Percentiles rank a stretch among this genome's conserved stretches.
phyloP scores from a whole-genome alignment of 2,329 filamentous ascomycete genomes.

The Ambrosiella cleistominuta region DNA sequence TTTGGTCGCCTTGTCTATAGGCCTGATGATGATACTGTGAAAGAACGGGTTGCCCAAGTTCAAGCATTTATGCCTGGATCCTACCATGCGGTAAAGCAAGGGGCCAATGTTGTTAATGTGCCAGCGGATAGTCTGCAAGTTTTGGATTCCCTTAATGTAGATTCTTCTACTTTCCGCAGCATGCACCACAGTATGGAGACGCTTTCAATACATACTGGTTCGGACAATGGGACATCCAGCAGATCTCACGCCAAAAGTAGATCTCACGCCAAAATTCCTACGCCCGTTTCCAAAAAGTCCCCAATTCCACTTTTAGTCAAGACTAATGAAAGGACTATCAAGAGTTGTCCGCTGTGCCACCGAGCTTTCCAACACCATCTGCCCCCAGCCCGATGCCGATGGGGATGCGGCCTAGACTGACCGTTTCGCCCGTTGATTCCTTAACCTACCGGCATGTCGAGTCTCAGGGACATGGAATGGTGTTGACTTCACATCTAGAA shows the following conservation, averaged over 20 bases:
- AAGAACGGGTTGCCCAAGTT: background rate
- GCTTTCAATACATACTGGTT: background rate
- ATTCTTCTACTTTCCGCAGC: background rate
- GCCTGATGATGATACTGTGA: constrained; percentile 9
- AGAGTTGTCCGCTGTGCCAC: background rate
- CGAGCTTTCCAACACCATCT: constrained; percentile 6
- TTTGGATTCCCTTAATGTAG: background rate
- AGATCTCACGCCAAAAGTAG: background rate
- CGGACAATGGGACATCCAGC: background rate
- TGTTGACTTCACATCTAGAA: background rate
- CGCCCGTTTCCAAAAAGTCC: background rate
- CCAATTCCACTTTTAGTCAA: background rate
- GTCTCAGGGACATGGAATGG: background rate
- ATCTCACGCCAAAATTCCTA: background rate
- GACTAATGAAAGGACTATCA: background rate
- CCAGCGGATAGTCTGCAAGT: too few species aligned
- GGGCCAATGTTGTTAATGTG: background rate
- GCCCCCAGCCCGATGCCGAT: constrained; percentile 11
- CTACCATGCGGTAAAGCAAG: background rate
- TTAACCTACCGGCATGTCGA: constrained; percentile 11
- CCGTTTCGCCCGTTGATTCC: constrained; percentile 11
- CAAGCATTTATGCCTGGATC: background rate
- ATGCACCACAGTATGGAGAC: background rate
- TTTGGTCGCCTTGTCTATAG: constrained; percentile 28
- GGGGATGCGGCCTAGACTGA: constrained; percentile 7